Evolutionary conservation across 108 stramenopile species (phyloP), one percentile per base, ranked within the genome.

Genomic region (Phaeodactylum tricornutum): DNA sequence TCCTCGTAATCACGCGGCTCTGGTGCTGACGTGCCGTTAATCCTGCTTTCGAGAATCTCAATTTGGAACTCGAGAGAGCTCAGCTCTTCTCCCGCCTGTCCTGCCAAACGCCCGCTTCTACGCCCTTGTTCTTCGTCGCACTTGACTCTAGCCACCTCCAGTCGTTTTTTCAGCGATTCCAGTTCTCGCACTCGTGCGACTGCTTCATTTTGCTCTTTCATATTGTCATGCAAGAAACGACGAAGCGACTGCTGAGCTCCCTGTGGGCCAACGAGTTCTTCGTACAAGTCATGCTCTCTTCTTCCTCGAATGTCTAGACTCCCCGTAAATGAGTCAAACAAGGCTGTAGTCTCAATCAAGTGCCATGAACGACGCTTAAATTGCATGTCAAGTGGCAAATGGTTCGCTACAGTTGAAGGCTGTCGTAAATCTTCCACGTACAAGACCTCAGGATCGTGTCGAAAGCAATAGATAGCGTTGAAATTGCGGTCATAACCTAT

Each of bases 241-340:
- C 72, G 63, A 16, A 64, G 41, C 12, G 70, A 42, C 19, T 62
- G 37, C 61, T 57, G 35, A 58, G 52, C 20, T 53, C 72, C 47
- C 47, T 45, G 16, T 33, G 53, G n/a, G 52, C 67, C 38, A 57
- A 59, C 17, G 29, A 80, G 47, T 1, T 34, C 68, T 35, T 72
- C 59, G 43, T 69, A 57, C 4, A 82, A 50, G 20, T 66, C 79
- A 31, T 62, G 36, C 62, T 89, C 87, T 17, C 87, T 81, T 24
- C 59, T 64, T 14, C 87, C 87, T 24, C 83, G 75, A 55, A 69
- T 60, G 42, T 89, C 87, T 16, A 89, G 59, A 31, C 74, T 73
- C 22, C 55, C 51, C 3, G 69, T 56, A 43, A 63, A 80, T n/a
- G 62, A 53, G 12, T 89, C 76, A 50, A 83, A 74, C 30, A 77